Base-by-base conservation (phyloP, 2,329 filamentous ascomycete species). In the Capronia americana region DNA sequence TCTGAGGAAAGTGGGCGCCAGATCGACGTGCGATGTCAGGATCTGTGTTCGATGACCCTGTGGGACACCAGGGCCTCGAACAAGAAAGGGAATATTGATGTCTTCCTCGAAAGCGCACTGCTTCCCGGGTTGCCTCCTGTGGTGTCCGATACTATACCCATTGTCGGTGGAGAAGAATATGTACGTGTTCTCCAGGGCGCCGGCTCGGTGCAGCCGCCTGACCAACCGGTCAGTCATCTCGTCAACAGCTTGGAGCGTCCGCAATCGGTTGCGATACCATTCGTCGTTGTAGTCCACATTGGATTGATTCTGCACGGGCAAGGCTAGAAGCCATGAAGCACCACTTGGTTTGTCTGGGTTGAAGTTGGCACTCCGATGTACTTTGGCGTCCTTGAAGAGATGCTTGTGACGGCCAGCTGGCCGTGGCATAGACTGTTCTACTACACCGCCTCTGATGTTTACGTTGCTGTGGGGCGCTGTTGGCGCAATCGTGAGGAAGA, bases 401-500 rank as follows among this genome's bases (percentile, higher is more conserved):
- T 89, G 76, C 48, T 82, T 79, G 68, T 92, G 89, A 46, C 88
- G 81, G 51, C 86, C 79, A 0, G 87, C 83, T 0, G 88, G 83
- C 12, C 62, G 62, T 12, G 62, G 17, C 62, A 74, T 62, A n/a
- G 60, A 14, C 68, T 67, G 10, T 72, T 73, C 20, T 71, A 64
- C 46, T 75, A 70, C 2, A 72, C 67, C 64, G 73, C 54, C 44
- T 12, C 60, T 51, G 26, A 72, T 57, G 26, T 82, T 73, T 1
- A 84, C 78, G 67, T 88, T 87, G 24, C 84, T 83, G 71, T 92
- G 90, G 0, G 90, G 90, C 0, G 86, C 89, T 5, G 89, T 83
- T 0, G 90, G 90, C 0, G 89, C 86, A 8, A 90, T 81, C 0
- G 83, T 84, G 3, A 92, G 75, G 73, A 92, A 92, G 77, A 92